These are phyloP conservation scores for Buxus sempervirens DNA, from an alignment of 164 flowering plant genomes.

Conservation along the genomic window DNA sequence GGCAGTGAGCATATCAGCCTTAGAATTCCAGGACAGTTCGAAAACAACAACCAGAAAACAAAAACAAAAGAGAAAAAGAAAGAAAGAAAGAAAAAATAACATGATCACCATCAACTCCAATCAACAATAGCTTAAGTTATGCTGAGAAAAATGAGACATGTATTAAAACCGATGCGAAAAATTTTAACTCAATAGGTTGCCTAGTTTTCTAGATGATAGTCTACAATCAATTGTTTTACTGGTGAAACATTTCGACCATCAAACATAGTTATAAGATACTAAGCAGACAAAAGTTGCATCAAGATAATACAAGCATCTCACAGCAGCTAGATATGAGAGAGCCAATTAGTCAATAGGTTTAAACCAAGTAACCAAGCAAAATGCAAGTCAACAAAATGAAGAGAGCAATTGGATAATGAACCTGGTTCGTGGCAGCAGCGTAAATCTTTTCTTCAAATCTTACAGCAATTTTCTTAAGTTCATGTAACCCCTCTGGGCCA, in stretches of 20 bases:
- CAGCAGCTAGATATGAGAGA: neutral
- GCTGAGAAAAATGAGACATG: too few species aligned
- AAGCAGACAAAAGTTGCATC: neutral
- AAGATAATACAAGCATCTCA: neutral
- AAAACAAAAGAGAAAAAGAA: slow-evolving; percentile 11
- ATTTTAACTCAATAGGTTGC: too few species aligned
- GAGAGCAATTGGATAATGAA: neutral
- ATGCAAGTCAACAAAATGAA: neutral
- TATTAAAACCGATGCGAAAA: too few species aligned
- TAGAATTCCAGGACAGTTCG: too few species aligned
- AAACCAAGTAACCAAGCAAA: neutral
- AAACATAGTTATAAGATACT: neutral
- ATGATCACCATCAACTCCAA: too few species aligned
- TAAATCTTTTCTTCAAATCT: slow-evolving; percentile 20
- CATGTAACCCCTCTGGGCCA: slow-evolving; percentile 10
- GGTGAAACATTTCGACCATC: neutral
- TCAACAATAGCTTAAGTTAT: too few species aligned
- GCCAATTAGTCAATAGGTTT: neutral
- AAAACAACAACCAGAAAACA: too few species aligned
- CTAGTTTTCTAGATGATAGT: too few species aligned
- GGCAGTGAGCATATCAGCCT: too few species aligned
- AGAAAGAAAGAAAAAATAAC: too few species aligned
- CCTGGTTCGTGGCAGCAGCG: slow-evolving; percentile 14
- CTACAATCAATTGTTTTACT: neutral
- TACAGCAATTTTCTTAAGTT: slow-evolving; percentile 18